These are phyloP conservation scores for Anaeromyces robustus DNA, from an alignment of 192 early-diverging fungal genomes.

Conservation along the genomic window DNA sequence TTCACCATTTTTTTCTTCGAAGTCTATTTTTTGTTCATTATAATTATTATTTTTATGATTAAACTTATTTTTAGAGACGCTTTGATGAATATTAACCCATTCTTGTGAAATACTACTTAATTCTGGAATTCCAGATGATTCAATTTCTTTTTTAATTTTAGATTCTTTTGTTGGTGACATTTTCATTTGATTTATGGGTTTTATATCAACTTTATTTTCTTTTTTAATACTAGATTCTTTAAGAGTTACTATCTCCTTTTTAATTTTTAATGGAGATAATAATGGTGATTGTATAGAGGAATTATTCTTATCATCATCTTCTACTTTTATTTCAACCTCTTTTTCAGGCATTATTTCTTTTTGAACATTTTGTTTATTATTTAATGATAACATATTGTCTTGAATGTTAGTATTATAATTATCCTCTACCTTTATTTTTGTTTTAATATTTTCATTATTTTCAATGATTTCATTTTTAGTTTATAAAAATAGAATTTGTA, in stretches of 20 bases:
- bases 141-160: constrained; percentile 2
- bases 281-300: background rate
- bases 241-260: background rate
- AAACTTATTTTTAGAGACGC: background rate
- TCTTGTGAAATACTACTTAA: background rate
- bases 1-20: constrained; percentile 29
- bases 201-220: background rate
- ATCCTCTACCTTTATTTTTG: too few relatives aligned
- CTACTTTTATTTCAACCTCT: too few relatives aligned
- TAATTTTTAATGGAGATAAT: background rate
- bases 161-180: background rate
- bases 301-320: too few relatives aligned
- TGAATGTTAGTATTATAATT: too few relatives aligned
- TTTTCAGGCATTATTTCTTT: too few relatives aligned
- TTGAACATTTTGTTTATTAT: too few relatives aligned
- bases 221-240: background rate
- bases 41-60: background rate
- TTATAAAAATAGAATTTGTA: too few relatives aligned
- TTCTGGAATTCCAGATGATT: background rate
- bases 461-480: too few relatives aligned
- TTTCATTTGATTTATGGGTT: background rate
- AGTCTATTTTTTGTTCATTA: background rate
- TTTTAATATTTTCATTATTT: too few relatives aligned
- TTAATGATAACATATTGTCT: too few relatives aligned
- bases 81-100: background rate